Conservation (phyloP, 768 basidiomycete species). For the Kwoniella dejecticola region DNA sequence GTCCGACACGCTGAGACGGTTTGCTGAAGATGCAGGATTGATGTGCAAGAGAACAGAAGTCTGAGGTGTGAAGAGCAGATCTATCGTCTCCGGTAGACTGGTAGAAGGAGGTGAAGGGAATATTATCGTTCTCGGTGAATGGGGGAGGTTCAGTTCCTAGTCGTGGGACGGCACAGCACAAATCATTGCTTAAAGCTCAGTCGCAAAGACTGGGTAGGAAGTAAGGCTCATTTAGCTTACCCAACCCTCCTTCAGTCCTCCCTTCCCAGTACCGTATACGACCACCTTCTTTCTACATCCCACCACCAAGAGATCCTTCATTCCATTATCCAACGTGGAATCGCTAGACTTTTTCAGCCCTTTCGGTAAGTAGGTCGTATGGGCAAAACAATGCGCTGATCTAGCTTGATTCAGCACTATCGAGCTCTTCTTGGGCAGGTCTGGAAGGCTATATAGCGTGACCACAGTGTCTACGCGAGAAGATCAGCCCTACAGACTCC, state of each 20-base stretch:
- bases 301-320: slow-evolving; percentile 71
- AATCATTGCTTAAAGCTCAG: slow-evolving; percentile 61
- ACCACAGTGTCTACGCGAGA: slow-evolving; percentile 65
- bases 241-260: slow-evolving; percentile 65
- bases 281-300: slow-evolving; percentile 85
- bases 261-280: slow-evolving; percentile 82
- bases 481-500: background rate
- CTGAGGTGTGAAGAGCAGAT: slow-evolving; percentile 62
- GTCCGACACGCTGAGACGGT: slow-evolving; percentile 37
- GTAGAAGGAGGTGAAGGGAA: slow-evolving; percentile 74
- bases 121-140: slow-evolving; percentile 81
- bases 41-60: slow-evolving; percentile 45
- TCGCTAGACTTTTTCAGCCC: slow-evolving; percentile 40
- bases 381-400: slow-evolving; percentile 80
- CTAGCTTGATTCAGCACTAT: slow-evolving; percentile 75
- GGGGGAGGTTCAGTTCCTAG: slow-evolving; percentile 79
- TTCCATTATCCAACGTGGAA: slow-evolving; percentile 31
- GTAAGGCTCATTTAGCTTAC: slow-evolving; percentile 73
- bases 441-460: slow-evolving; percentile 74
- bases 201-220: too few species aligned
- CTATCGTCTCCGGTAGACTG: slow-evolving; percentile 65
- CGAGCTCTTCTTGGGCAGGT: slow-evolving; percentile 63
- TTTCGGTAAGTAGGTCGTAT: slow-evolving; percentile 59
- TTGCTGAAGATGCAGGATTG: slow-evolving; percentile 30
- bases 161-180: slow-evolving; percentile 47